Evolutionary conservation across 192 early-diverging fungal genomes (phyloP), one percentile per base, ranked within the genome.

Genomic region (Gigaspora rosea): DNA sequence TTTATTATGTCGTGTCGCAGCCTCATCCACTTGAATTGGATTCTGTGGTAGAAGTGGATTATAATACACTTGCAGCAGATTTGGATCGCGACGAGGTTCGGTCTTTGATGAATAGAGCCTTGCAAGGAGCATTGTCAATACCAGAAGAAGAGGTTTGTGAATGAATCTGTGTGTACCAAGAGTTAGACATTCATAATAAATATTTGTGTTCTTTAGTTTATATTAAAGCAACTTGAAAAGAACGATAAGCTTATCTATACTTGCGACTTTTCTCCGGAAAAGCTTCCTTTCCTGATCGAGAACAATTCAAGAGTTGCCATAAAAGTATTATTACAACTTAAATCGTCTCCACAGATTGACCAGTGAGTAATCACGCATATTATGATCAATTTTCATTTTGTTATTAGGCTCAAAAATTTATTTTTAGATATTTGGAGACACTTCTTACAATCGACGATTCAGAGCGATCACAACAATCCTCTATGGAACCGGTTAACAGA

Each of bases 281-380:
- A 50, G 33, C 71, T 87, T 22, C 81, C 85, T 15, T 71, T 80
- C 47, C 73, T 87, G 33, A 79, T 86, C 48, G 85, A 87, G 61
- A 82, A 80, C 75, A 87, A 87, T 65, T 83, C 81, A 32, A 81
- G 64, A 11, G 46, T 87, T 18, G 85, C 85, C 8, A 69, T 76
- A 16, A 81, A 82, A 50, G 67, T 75, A 16, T 66, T 87, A 3
- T 56, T 79, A 41, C 68, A 77, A 35, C 77, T 87, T 32, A 56
- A 75, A 36, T 46, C 48, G 11, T 59, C 77, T 20, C 57, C 52
- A 16, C 71, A 82, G 61, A 62, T 84, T 72, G 63, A 71, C 48
- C 77, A 85, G 84, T 85, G 35, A 82, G 76, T 79, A 54, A 48
- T 16, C 18, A 27, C 0, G 0, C 3, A 13, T 68, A 11, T 22